Base-by-base conservation (phyloP, 306 rosid genomes). In the Coriaria nepalensis region DNA sequence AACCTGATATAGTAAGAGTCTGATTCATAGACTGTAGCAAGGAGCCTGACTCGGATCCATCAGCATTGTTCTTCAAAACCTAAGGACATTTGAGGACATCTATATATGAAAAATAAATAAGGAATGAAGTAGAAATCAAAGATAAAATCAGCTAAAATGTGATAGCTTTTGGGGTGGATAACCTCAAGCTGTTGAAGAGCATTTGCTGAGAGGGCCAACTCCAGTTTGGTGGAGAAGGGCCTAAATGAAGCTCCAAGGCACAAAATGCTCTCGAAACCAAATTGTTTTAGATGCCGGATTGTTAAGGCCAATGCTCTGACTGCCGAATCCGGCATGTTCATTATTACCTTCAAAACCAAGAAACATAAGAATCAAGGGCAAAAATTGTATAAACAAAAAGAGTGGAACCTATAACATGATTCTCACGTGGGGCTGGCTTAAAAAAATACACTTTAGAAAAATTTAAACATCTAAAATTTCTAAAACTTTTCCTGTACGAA, bases 101-200 rank as follows among this genome's bases (percentile, higher is more conserved):
- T 43, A 36, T 56, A 37, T 52, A 40, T 43, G 46, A 53, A 33
- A 48, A 53, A 62, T 47, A 29, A 55, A 52, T 9, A 55, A 67
- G 35, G 33, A n/a, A 20, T 3, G 47, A 56, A 50, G 33, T 6
- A 11, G 52, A 53, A 53, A 56, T 20, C 29, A 20, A 20, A 20
- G 29, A 20, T 20, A 20, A 20, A 20, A 20, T 20, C 29, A 20
- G 29, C 29, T 20, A 43, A 55, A 49, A 36, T 60, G 40, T 47
- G 60, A 50, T 53, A 56, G 62, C 42, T 37, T 44, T 38, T 6
- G 6, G 45, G 43, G 8, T 39, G 38, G 63, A 50, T 66, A 68
- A 90, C 97, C 97, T 90, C 95, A 56, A 90, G 67, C 50, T 90
- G 97, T 65, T 73, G 86, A 67, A 90, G 93, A 48, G 97, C 60